Conservation (phyloP, 2,329 filamentous ascomycete genomes). For the Chaetomiaceae sp. region DNA sequence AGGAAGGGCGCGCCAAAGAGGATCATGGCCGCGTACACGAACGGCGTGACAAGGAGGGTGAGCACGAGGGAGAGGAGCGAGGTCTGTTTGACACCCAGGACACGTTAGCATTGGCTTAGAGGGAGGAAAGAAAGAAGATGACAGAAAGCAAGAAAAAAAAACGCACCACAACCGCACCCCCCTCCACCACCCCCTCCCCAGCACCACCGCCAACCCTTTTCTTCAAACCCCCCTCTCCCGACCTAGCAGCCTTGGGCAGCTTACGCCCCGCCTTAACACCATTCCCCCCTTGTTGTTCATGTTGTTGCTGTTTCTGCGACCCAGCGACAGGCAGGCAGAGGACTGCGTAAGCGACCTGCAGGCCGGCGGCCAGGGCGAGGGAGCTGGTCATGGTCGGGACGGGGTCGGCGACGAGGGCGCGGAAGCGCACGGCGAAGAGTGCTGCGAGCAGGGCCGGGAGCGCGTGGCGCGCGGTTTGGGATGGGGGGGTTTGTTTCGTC, state of each 20-base stretch:
- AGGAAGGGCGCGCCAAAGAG: conserved; percentile 90
- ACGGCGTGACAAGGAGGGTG: conserved; percentile 55
- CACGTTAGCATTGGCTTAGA: background rate
- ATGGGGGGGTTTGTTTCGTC: conserved; percentile 22
- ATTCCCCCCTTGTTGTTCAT: too few relatives aligned
- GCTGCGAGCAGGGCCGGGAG: conserved; percentile 28
- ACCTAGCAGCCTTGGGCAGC: too few relatives aligned
- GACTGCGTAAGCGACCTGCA: conserved; percentile 49
- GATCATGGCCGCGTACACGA: conserved; percentile 63
- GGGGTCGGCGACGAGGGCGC: conserved; percentile 30
- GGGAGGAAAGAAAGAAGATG: background rate
- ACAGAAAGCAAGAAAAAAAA: too few relatives aligned
- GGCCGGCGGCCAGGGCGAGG: conserved; percentile 29
- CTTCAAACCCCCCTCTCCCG: too few relatives aligned
- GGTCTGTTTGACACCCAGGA: conserved; percentile 31
- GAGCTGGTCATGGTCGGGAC: conserved; percentile 29
- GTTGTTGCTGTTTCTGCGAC: conserved; percentile 26
- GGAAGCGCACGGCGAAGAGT: conserved; percentile 28
- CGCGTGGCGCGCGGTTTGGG: conserved; percentile 29
- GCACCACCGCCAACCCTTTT: too few relatives aligned
- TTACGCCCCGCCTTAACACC: too few relatives aligned
- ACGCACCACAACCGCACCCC: conserved; percentile 44
- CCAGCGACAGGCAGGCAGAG: conserved; percentile 60
- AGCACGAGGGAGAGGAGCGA: conserved; percentile 36
- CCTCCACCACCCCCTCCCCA: conserved; percentile 36